Percentiles rank a stretch among this genome's conserved stretches.
These are phyloP conservation scores for Vigna nakashimae DNA, from an alignment of 306 rosid species.

Conservation along the genomic window DNA sequence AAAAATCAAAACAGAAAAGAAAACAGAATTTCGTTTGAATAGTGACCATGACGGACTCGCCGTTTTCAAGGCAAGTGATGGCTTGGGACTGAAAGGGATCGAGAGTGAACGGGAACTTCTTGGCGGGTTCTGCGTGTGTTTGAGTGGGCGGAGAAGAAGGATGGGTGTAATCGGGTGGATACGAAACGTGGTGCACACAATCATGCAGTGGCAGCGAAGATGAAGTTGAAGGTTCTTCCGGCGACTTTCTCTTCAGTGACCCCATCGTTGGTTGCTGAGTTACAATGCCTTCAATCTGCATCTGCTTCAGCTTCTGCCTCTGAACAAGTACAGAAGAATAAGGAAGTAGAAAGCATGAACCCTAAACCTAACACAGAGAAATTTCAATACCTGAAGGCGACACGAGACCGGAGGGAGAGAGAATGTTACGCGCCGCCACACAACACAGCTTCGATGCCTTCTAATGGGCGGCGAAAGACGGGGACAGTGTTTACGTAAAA, in stretches of 20 bases:
- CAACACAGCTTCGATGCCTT: too few species aligned
- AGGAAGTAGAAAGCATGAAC: neutral
- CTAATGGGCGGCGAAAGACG: neutral
- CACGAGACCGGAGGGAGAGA: too few species aligned
- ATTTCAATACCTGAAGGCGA: neutral
- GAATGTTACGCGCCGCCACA: conserved; percentile 18
- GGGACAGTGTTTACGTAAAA: too few species aligned
- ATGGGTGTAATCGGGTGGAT: conserved; percentile 67
- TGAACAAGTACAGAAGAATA: neutral
- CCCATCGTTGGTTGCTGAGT: conserved; percentile 39
- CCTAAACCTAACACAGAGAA: neutral
- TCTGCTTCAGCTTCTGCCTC: neutral
- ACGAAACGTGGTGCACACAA: conserved; percentile 83
- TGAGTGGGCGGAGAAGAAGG: conserved; percentile 37
- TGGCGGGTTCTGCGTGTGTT: conserved; percentile 60
- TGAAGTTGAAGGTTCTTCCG: conserved; percentile 25
- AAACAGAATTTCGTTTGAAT: neutral
- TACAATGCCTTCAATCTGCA: neutral
- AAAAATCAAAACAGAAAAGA: neutral
- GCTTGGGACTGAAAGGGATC: conserved; percentile 91
- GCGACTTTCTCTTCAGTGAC: conserved; percentile 62
- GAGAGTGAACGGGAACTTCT: conserved; percentile 78
- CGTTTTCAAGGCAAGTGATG: conserved; percentile 74
- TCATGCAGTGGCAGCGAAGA: conserved; percentile 37
- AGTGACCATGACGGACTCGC: conserved; percentile 83